Evolutionary conservation across 2,329 filamentous ascomycete genomes (phyloP).

Genomic region (Ophiostoma pallidulum): DNA sequence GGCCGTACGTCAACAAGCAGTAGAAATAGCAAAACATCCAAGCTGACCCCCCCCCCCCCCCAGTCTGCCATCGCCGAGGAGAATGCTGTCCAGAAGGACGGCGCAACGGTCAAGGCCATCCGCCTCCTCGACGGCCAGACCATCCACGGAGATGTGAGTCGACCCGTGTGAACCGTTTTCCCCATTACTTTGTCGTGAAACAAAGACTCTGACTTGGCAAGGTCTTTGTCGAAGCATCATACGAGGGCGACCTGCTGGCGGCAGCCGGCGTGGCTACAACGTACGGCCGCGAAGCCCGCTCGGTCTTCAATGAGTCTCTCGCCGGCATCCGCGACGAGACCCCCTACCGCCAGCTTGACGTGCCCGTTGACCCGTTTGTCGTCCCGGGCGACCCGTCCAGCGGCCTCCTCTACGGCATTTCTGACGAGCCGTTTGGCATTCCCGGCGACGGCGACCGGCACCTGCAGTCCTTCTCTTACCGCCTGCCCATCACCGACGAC

Average conservation of each 20-base stretch:
- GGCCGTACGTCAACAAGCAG: no score
- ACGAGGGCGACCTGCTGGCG: conserved; percentile 2
- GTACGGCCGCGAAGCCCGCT: neutral
- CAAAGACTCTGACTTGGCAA: neutral
- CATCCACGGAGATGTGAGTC: neutral
- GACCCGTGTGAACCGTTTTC: no score
- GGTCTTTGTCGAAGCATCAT: neutral
- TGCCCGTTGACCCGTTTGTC: neutral
- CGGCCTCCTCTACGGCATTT: conserved; percentile 4
- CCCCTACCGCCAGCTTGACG: conserved; percentile 6
- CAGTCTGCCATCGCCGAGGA: neutral
- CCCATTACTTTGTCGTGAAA: neutral
- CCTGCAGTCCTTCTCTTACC: conserved; percentile 5
- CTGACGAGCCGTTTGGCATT: neutral
- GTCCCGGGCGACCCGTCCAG: neutral
- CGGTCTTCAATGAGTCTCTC: neutral
- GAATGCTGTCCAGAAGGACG: neutral
- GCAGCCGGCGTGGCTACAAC: neutral
- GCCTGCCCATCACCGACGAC: conserved; percentile 3
- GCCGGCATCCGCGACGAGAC: conserved; percentile 2
- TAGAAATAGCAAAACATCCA: no score
- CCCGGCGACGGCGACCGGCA: conserved; percentile 6
- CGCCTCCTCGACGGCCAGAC: neutral
- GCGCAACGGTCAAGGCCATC: neutral
- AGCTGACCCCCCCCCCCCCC: no score